These are phyloP conservation scores for Globisporangium sylvaticum DNA, from an alignment of 352 stramenopile species.

Conservation along the genomic window DNA sequence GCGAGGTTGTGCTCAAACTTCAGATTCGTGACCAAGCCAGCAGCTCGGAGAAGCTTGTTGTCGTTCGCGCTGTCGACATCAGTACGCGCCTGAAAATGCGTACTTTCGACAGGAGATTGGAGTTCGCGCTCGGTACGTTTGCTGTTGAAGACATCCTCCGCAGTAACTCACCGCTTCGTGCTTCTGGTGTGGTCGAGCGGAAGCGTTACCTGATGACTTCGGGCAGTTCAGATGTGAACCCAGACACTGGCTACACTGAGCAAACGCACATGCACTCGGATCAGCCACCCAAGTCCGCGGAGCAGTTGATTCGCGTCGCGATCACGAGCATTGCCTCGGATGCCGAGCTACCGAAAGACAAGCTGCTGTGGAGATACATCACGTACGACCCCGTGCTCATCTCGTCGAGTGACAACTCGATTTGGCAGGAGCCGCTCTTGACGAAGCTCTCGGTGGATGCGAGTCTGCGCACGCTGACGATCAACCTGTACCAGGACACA, in stretches of 20 bases:
- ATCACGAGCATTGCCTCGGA: slow-evolving; percentile 72
- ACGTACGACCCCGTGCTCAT: slow-evolving; percentile 32
- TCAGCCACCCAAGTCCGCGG: slow-evolving; percentile 21
- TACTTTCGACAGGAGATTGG: slow-evolving; percentile 61
- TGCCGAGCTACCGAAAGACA: slow-evolving; percentile 57
- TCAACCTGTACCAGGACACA: slow-evolving; percentile 79
- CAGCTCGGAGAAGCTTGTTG: slow-evolving; percentile 43
- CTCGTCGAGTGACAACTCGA: slow-evolving; percentile 31
- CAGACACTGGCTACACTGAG: slow-evolving; percentile 9
- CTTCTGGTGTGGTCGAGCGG: slow-evolving; percentile 8
- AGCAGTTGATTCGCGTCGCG: slow-evolving; percentile 60
- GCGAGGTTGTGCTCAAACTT: slow-evolving; percentile 44
- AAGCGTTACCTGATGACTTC: slow-evolving; percentile 66
- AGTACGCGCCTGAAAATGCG: slow-evolving; percentile 56
- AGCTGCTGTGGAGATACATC: slow-evolving; percentile 37
- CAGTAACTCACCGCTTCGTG: background rate
- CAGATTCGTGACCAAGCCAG: slow-evolving; percentile 47
- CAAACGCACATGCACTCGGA: background rate
- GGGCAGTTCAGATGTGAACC: slow-evolving; percentile 28
- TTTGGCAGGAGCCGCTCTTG: slow-evolving; percentile 75
- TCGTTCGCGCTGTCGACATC: slow-evolving; percentile 53
- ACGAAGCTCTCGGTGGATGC: slow-evolving; percentile 69
- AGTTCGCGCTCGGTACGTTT: slow-evolving; percentile 73
- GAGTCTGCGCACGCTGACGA: slow-evolving; percentile 57
- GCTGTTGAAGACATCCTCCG: slow-evolving; percentile 71